phyloP scores from a whole-genome alignment of 441 rosid genomes.

The Viola pubescens region DNA sequence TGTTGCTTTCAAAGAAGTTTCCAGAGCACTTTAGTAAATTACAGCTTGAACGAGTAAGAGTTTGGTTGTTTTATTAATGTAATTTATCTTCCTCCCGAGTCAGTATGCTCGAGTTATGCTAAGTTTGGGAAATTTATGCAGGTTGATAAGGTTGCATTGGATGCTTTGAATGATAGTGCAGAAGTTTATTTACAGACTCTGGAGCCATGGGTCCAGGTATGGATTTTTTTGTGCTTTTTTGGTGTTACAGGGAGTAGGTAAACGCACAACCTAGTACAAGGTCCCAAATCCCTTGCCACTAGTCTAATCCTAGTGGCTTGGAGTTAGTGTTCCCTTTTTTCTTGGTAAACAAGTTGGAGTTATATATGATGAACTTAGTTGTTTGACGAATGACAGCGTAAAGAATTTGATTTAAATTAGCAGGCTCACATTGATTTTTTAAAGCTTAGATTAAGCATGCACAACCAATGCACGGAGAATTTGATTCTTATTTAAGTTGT shows the following conservation, averaged over 20 bases:
- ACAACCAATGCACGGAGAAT: no score
- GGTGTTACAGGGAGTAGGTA: no score
- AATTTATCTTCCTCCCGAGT: conserved; percentile 1
- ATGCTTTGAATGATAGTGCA: conserved; percentile 77
- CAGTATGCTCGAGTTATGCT: conserved; percentile 17
- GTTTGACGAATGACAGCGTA: no score
- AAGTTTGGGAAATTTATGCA: conserved; percentile 24
- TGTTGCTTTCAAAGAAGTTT: conserved; percentile 85
- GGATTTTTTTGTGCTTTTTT: neutral
- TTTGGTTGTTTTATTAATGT: conserved; percentile 6
- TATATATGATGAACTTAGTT: no score
- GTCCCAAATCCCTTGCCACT: neutral
- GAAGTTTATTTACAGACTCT: conserved; percentile 89
- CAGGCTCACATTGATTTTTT: no score
- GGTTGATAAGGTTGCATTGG: conserved; percentile 90
- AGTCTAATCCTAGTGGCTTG: no score
- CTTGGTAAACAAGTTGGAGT: no score
- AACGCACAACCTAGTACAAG: neutral
- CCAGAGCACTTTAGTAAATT: conserved; percentile 93
- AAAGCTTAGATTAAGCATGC: no score
- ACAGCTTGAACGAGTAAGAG: conserved; percentile 93
- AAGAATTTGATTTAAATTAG: no score
- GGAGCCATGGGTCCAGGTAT: conserved; percentile 99
- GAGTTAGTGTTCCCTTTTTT: no score
- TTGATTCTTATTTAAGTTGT: no score